Evolutionary conservation across 164 flowering plant genomes (phyloP).

Genomic region (Liquidambar formosana): DNA sequence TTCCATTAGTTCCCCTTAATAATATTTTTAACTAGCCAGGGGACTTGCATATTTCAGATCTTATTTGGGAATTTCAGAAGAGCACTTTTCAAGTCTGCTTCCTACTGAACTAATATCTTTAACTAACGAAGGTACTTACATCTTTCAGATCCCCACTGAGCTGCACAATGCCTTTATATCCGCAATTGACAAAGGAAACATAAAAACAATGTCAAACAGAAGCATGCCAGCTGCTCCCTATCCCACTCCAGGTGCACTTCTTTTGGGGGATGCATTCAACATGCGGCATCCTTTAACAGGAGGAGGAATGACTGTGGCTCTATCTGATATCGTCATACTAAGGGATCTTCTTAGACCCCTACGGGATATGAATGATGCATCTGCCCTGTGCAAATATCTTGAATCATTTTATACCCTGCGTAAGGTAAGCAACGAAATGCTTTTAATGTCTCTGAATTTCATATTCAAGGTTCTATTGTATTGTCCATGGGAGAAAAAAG

Average conservation of each 20-base stretch:
- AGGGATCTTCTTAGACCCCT: constrained; percentile 25
- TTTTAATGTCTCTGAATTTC: too few relatives aligned
- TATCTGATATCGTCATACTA: constrained; percentile 26
- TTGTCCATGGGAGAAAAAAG: too few relatives aligned
- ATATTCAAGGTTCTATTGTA: constrained; percentile 7
- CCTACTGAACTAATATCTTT: too few relatives aligned
- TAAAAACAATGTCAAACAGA: constrained; percentile 30
- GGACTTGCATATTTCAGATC: not conserved
- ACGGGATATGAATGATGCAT: constrained; percentile 13
- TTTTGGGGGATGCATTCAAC: constrained; percentile 33
- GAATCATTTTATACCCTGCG: constrained; percentile 31
- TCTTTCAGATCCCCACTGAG: constrained; percentile 28
- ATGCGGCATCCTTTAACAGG: constrained; percentile 35
- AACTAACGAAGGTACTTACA: too few relatives aligned
- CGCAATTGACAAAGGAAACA: constrained; percentile 29
- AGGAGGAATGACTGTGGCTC: constrained; percentile 37
- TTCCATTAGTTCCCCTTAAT: too few relatives aligned
- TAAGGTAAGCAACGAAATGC: constrained; percentile 21
- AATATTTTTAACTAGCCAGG: too few relatives aligned
- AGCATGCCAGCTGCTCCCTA: constrained; percentile 33
- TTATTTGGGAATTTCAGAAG: too few relatives aligned
- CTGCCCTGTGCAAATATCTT: constrained; percentile 23
- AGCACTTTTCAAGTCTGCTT: too few relatives aligned
- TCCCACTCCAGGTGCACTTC: constrained; percentile 30
- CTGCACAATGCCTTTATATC: constrained; percentile 21